These are phyloP conservation scores for Phytophthora colocasiae DNA, from an alignment of 352 stramenopile species.

Conservation along the genomic window DNA sequence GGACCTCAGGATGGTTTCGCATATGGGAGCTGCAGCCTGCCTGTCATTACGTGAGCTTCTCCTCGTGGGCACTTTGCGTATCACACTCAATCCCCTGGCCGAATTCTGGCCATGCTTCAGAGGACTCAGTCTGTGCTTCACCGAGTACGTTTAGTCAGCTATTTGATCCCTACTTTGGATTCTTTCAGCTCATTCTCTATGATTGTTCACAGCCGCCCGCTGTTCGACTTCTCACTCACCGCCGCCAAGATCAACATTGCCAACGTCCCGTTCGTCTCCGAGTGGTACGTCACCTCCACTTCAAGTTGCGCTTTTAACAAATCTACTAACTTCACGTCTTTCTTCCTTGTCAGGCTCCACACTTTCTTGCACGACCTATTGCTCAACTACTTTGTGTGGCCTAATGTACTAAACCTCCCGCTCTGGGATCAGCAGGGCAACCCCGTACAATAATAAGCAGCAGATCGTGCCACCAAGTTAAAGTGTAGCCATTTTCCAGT, in stretches of 20 bases:
- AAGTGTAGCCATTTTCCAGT: constrained; percentile 13
- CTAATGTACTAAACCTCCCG: constrained; percentile 70
- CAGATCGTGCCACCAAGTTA: no score
- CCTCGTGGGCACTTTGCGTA: constrained; percentile 70
- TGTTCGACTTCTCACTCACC: constrained; percentile 81
- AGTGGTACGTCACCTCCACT: constrained; percentile 55
- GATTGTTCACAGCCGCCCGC: constrained; percentile 48
- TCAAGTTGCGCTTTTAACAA: background rate
- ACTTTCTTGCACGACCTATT: constrained; percentile 81
- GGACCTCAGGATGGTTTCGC: constrained; percentile 73
- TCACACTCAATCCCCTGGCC: constrained; percentile 75
- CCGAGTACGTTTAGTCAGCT: constrained; percentile 42
- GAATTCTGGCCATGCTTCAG: constrained; percentile 80
- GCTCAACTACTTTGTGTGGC: constrained; percentile 81
- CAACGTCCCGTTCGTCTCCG: constrained; percentile 82
- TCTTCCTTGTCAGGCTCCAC: constrained; percentile 54
- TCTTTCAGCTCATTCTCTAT: background rate
- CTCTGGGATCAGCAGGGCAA: constrained; percentile 68
- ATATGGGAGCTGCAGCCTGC: constrained; percentile 61
- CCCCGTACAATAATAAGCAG: constrained; percentile 9
- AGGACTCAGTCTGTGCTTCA: constrained; percentile 76
- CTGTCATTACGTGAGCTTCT: constrained; percentile 73
- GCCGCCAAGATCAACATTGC: constrained; percentile 87
- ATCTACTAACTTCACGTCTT: constrained; percentile 4
- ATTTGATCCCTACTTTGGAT: background rate